Evolutionary conservation across 2,329 filamentous ascomycete species (phyloP), one percentile per base, ranked within the genome.

Genomic region (Drechmeria coniospora): DNA sequence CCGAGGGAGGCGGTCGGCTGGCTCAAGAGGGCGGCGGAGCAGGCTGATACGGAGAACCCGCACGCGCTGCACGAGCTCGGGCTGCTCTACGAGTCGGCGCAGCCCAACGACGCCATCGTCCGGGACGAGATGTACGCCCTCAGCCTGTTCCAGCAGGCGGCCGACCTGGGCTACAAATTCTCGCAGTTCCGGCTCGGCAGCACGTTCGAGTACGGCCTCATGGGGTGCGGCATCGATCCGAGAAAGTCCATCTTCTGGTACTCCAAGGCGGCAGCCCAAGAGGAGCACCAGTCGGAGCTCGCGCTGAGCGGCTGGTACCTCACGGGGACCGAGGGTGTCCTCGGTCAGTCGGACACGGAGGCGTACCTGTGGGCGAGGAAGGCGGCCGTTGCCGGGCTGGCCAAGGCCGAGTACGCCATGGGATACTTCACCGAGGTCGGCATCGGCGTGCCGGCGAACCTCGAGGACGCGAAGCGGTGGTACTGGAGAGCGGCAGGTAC

Each of bases 401-500:
- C 83, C 6, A 98, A 95, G 61, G 90, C 90, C 0, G 81, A 95
- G 57, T 95, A 94, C 55, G 90, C 87, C 0, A 93, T 98, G 51
- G 90, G 90, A 0, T 94, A 95, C 55, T 94, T 92, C 47, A 92
- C 82, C 1, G 90, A 98, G 54, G 77, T 90, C 26, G 90, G 90
- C 9, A 95, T 98, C 41, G 90, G 90, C 17, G 75, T 82, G 37
- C 65, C 77, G 11, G 74, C 79, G 7, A 92, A 87, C 49, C 45
- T 94, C 42, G 90, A 98, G 44, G 90, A 95, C 56, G 90, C 87
- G 14, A 94, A 92, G 64, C 72, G 84, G 42, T 98, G 90, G 90
- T 98, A 98, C 57, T 94, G 86, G 69, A 69, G 87, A 51, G 86
- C 90, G 54, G 90, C 90, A 49, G 80, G 87, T 94, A 65, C 73